phyloP scores from a whole-genome alignment of 148 eudicot genomes.

The Rhododendron kiyosumense region DNA sequence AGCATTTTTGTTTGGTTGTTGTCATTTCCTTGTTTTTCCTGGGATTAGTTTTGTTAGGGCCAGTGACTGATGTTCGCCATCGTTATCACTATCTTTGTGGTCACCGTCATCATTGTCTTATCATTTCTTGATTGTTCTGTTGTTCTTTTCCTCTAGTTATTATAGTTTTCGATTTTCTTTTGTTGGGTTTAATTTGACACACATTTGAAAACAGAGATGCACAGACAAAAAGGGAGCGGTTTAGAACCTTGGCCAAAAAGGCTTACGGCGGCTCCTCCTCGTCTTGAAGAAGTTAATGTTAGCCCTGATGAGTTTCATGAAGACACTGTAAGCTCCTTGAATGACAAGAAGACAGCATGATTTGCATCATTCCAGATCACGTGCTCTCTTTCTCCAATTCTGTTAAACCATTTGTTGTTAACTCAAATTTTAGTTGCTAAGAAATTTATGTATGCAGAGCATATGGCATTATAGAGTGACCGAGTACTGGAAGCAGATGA shows the following conservation, averaged over 20 bases:
- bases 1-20: background rate
- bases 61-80: background rate
- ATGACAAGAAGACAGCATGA: background rate
- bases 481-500: slow-evolving; percentile 78
- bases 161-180: background rate
- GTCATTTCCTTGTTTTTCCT: background rate
- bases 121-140: background rate
- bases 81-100: background rate
- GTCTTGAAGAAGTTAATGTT: slow-evolving; percentile 53
- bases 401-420: background rate
- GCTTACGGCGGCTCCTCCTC: slow-evolving; percentile 56
- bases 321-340: slow-evolving; percentile 50
- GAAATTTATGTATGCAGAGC: slow-evolving; percentile 34
- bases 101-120: background rate
- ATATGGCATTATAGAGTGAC: slow-evolving; percentile 53
- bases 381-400: background rate
- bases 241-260: slow-evolving; percentile 70
- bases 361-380: background rate
- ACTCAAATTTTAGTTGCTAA: slow-evolving; percentile 9
- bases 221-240: slow-evolving; percentile 52
- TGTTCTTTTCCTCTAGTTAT: background rate
- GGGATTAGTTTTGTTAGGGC: background rate
- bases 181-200: background rate
- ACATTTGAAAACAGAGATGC: slow-evolving; percentile 37
- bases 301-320: slow-evolving; percentile 46